Conservation (phyloP, 2,329 filamentous ascomycete genomes). For the Colletotrichum sp. region DNA sequence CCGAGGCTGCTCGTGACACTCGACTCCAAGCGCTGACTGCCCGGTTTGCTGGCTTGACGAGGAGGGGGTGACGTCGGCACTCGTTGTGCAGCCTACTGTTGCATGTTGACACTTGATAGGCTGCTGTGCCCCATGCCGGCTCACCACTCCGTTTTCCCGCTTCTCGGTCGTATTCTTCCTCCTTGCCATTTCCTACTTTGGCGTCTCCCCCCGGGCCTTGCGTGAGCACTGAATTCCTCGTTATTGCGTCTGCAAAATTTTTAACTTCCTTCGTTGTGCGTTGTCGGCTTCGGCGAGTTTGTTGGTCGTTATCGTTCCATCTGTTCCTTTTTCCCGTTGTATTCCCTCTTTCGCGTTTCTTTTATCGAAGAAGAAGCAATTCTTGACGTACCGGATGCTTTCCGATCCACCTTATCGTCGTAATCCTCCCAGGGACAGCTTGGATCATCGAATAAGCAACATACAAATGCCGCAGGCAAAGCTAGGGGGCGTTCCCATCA, state of each 20-base stretch:
- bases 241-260: background rate
- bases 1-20: constrained; percentile 9
- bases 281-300: background rate
- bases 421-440: background rate
- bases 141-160: background rate
- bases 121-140: background rate
- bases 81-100: background rate
- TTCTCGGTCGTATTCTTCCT: background rate
- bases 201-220: background rate
- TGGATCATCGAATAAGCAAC: background rate
- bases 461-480: background rate
- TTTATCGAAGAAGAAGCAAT: background rate
- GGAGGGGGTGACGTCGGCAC: background rate
- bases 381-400: background rate
- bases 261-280: background rate
- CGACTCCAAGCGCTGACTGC: background rate
- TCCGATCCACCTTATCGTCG: background rate
- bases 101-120: background rate
- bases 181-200: background rate
- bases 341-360: background rate
- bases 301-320: background rate
- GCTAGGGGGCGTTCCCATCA: background rate
- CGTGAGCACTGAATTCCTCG: background rate
- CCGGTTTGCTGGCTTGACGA: background rate
- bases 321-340: background rate